Evolutionary conservation across 306 rosid genomes (phyloP).

Genomic region (Vicia sativa): DNA sequence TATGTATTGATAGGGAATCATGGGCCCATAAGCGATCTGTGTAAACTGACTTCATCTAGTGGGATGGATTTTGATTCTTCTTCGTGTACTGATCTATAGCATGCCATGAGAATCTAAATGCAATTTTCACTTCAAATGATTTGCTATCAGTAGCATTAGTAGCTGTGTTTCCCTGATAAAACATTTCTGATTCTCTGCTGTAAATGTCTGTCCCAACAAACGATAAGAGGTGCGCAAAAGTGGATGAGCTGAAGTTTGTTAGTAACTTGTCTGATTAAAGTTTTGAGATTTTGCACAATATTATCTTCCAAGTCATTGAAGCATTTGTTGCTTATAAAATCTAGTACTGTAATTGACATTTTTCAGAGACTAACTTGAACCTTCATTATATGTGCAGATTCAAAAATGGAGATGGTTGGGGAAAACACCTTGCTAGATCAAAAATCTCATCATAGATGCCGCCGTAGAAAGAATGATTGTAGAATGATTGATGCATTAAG

Average conservation of each 20-base stretch:
- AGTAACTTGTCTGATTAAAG: not conserved
- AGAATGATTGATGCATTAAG: conserved; percentile 75
- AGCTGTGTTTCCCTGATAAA: conserved; percentile 19
- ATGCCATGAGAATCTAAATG: conserved; percentile 17
- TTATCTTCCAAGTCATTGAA: not conserved
- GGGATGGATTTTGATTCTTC: not conserved
- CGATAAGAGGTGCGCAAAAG: not conserved
- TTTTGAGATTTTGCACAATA: conserved; percentile 17
- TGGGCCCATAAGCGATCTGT: not conserved
- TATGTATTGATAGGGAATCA: not conserved
- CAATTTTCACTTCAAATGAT: not conserved
- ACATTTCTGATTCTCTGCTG: conserved; percentile 18
- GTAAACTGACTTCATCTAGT: not conserved
- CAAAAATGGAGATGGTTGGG: conserved; percentile 86
- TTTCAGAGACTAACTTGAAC: conserved; percentile 34
- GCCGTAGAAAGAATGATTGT: conserved; percentile 90
- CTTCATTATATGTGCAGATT: conserved; percentile 51
- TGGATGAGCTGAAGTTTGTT: not conserved
- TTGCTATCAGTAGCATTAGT: not conserved
- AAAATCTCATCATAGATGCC: conserved; percentile 87
- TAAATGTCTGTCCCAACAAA: not conserved
- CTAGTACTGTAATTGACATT: conserved; percentile 28
- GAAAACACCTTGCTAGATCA: conserved; percentile 84
- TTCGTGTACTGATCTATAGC: not conserved
- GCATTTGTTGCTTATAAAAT: conserved; percentile 14